A percentile compares a stretch with the other conserved stretches of the same genome.
phyloP scores from a whole-genome alignment of 768 basidiomycete genomes.

The Russula emetica region DNA sequence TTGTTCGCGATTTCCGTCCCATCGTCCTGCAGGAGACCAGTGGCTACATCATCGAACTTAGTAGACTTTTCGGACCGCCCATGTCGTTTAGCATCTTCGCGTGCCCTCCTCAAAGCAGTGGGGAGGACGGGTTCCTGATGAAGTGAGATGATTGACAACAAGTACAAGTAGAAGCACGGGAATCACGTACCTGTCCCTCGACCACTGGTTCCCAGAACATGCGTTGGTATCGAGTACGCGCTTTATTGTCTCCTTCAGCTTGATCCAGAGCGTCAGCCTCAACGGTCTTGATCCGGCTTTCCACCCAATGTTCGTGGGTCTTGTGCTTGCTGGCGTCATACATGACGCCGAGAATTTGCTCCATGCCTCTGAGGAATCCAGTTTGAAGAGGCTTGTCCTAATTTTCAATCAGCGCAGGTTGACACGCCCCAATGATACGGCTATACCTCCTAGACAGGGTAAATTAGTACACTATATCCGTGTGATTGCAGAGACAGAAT shows the following conservation, averaged over 20 bases:
- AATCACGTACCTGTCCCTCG: slow-evolving; percentile 56
- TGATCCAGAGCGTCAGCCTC: slow-evolving; percentile 63
- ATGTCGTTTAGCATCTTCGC: slow-evolving; percentile 38
- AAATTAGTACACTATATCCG: slow-evolving; percentile 24
- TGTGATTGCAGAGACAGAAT: slow-evolving; percentile 27
- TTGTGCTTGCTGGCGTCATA: slow-evolving; percentile 21
- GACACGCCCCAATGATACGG: slow-evolving; percentile 15
- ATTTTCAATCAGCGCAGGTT: slow-evolving; percentile 1
- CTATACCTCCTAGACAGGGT: slow-evolving; percentile 28
- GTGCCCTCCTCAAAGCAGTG: slow-evolving; percentile 48
- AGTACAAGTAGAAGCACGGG: background rate
- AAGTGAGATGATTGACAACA: background rate
- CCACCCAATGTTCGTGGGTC: slow-evolving; percentile 21
- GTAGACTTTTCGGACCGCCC: slow-evolving; percentile 35
- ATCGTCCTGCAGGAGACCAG: slow-evolving; percentile 31
- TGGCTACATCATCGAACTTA: slow-evolving; percentile 41
- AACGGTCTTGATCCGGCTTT: slow-evolving; percentile 46
- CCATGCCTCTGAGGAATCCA: slow-evolving; percentile 80
- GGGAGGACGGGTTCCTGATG: slow-evolving; percentile 61
- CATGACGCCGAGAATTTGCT: slow-evolving; percentile 62
- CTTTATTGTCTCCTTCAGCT: slow-evolving; percentile 49
- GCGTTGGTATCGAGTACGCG: slow-evolving; percentile 62
- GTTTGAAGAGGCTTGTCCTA: slow-evolving; percentile 69
- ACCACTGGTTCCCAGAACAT: slow-evolving; percentile 76
- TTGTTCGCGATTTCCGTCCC: slow-evolving; percentile 9